Evolutionary conservation across 805 yeast species (phyloP), one percentile per base, ranked within the genome.

Genomic region (Brettanomyces custersianus): DNA sequence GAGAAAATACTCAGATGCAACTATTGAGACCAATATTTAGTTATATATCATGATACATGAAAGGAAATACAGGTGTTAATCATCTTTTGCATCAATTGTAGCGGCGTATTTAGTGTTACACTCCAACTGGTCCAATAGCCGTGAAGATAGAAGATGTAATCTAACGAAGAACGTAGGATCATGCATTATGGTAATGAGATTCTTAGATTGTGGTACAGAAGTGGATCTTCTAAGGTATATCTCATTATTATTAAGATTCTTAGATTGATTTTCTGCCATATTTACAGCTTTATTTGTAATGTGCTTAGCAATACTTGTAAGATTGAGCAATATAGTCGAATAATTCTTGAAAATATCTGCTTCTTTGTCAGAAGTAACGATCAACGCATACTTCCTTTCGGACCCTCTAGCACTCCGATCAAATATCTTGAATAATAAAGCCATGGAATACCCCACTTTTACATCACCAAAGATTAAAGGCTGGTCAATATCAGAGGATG

Each of bases 391-490:
- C 35, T 81, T 68, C 39, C 90, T 60, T 51, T 81, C 87, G 1
- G 80, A 73, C 2, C 90, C 90, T 38, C 90, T 62, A 0, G 90
- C 87, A 33, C 74, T 72, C 10, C 65, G 57, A 52, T 81, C 90
- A 28, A 64, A 62, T 21, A 80, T 53, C 49, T 78, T 78, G 60
- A 81, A 79, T 4, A 77, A 68, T 38, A 72, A 62, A 11, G 72
- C 66, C 6, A 80, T 54, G 20, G 84, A 74, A 43, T 70, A 69
- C 0, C 88, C 88, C 39, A 72, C 65, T 4, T 60, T 47, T 10
- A 70, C 68, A 46, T 80, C 86, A 4, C 82, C 85, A 46, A 72
- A 75, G 42, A 72, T 71, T 46, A 78, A 57, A 0, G 87, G 85
- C 34, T 71, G 68, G 18, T 72, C 60, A 29, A 70, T 69, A 44